phyloP scores from a whole-genome alignment of 2,329 filamentous ascomycete species.

The Chaetomium strumarium region DNA sequence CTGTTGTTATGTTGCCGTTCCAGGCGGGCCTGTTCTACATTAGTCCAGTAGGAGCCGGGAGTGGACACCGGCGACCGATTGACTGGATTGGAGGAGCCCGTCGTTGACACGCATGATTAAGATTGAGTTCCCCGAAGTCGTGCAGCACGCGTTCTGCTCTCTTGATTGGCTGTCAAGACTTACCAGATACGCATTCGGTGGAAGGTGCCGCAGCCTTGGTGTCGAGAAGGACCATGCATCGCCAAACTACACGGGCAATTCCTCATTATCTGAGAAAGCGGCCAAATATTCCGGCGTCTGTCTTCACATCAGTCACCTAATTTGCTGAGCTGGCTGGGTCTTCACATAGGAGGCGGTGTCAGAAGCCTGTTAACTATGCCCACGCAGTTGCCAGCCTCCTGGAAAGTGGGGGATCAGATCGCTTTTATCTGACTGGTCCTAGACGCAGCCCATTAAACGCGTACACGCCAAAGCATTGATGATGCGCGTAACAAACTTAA shows the following conservation, averaged over 20 bases:
- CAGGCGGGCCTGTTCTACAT: conserved; percentile 14
- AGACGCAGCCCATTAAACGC: conserved; percentile 26
- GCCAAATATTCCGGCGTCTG: too few relatives aligned
- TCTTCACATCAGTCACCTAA: too few relatives aligned
- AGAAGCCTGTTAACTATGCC: neutral
- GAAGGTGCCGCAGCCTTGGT: conserved; percentile 13
- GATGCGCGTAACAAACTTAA: conserved; percentile 30
- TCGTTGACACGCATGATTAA: conserved; percentile 36
- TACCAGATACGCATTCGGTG: conserved; percentile 17
- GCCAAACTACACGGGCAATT: conserved; percentile 14
- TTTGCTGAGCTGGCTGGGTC: too few relatives aligned
- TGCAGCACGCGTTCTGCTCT: conserved; percentile 32
- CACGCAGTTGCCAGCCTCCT: conserved; percentile 4
- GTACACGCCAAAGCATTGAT: conserved; percentile 24
- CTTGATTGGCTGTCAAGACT: conserved; percentile 30
- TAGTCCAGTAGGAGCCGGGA: conserved; percentile 9
- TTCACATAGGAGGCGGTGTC: neutral
- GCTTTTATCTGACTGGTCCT: conserved; percentile 8
- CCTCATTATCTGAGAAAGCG: neutral
- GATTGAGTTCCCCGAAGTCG: conserved; percentile 32
- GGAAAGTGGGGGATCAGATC: neutral
- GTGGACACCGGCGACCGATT: conserved; percentile 10
- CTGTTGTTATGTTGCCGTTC: neutral
- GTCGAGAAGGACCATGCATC: conserved; percentile 9
- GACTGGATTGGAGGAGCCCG: conserved; percentile 20